These are phyloP conservation scores for Shiraia sp. DNA, from an alignment of 2,329 filamentous ascomycete species.

Conservation along the genomic window DNA sequence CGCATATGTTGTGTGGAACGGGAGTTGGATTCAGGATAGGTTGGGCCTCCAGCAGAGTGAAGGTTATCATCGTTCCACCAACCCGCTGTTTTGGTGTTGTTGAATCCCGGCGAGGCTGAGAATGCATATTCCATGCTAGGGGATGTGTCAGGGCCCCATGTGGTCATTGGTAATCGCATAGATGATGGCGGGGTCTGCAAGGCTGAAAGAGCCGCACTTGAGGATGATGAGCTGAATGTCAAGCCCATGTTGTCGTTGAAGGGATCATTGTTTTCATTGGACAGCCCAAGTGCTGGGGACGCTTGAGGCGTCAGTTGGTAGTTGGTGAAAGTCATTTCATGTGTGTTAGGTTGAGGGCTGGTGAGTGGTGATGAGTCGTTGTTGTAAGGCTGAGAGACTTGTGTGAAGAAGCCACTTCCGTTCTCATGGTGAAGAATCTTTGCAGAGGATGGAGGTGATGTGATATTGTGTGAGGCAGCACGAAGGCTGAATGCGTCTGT, in stretches of 20 bases:
- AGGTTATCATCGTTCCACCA: slow-evolving; percentile 35
- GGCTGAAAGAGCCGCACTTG: slow-evolving; percentile 40
- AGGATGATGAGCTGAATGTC: slow-evolving; percentile 17
- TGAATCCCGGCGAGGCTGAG: slow-evolving; percentile 36
- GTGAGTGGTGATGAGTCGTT: slow-evolving; percentile 23
- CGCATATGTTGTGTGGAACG: slow-evolving; percentile 22
- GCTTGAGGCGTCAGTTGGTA: slow-evolving; percentile 42
- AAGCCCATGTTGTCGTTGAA: slow-evolving; percentile 30
- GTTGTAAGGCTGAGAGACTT: slow-evolving; percentile 27
- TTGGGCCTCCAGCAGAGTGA: slow-evolving; percentile 14
- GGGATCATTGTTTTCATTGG: slow-evolving; percentile 16
- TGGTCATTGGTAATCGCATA: slow-evolving; percentile 30
- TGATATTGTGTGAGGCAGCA: slow-evolving; percentile 37
- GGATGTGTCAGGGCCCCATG: slow-evolving; percentile 36
- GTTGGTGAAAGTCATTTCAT: slow-evolving; percentile 26
- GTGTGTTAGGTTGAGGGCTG: slow-evolving; percentile 13
- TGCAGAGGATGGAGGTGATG: slow-evolving; percentile 32
- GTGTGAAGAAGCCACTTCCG: slow-evolving; percentile 24
- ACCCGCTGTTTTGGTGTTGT: slow-evolving; percentile 22
- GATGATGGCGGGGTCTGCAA: slow-evolving; percentile 43
- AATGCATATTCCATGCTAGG: slow-evolving; percentile 36
- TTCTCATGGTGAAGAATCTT: slow-evolving; percentile 32
- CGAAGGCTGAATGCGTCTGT: slow-evolving; percentile 56
- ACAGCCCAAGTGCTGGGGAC: slow-evolving; percentile 33
- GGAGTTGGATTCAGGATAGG: slow-evolving; percentile 24